These are phyloP conservation scores for Clitopilus hobsonii DNA, from an alignment of 768 basidiomycete species.

Conservation along the genomic window DNA sequence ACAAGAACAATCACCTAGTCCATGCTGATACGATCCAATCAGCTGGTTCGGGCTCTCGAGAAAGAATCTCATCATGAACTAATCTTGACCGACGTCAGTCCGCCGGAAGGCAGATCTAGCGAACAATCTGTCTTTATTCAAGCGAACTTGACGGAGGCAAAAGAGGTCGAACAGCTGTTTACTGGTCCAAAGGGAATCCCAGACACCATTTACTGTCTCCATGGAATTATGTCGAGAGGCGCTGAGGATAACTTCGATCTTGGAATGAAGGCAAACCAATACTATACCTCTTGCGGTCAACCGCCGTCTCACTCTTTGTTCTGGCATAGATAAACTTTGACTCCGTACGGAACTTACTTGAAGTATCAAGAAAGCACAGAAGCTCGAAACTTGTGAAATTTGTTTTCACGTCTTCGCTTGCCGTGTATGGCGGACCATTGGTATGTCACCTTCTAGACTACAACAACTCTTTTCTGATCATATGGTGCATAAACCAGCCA, in stretches of 20 bases:
- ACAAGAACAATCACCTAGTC: too few relatives aligned
- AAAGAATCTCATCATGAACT: constrained; percentile 33
- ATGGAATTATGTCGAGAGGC: constrained; percentile 62
- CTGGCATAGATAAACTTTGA: constrained; percentile 55
- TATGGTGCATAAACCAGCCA: constrained; percentile 28
- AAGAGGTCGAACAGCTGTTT: constrained; percentile 32
- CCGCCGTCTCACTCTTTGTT: too few relatives aligned
- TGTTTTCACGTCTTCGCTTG: constrained; percentile 55
- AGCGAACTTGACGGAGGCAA: constrained; percentile 34
- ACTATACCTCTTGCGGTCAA: too few relatives aligned
- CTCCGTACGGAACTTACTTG: constrained; percentile 42
- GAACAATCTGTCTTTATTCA: constrained; percentile 28
- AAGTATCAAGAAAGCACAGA: constrained; percentile 28
- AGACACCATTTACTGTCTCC: constrained; percentile 42
- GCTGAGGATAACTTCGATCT: constrained; percentile 57
- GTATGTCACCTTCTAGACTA: too few relatives aligned
- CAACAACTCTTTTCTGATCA: too few relatives aligned
- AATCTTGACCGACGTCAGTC: constrained; percentile 47
- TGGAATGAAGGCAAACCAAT: constrained; percentile 41
- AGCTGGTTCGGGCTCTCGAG: constrained; percentile 32
- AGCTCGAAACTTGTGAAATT: constrained; percentile 35
- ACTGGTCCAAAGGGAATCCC: constrained; percentile 33
- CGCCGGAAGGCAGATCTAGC: constrained; percentile 27
- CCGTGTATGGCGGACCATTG: constrained; percentile 54
- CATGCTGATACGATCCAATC: too few relatives aligned